phyloP scores from a whole-genome alignment of 495 filamentous ascomycete species.

The Pyrenula aspistea region DNA sequence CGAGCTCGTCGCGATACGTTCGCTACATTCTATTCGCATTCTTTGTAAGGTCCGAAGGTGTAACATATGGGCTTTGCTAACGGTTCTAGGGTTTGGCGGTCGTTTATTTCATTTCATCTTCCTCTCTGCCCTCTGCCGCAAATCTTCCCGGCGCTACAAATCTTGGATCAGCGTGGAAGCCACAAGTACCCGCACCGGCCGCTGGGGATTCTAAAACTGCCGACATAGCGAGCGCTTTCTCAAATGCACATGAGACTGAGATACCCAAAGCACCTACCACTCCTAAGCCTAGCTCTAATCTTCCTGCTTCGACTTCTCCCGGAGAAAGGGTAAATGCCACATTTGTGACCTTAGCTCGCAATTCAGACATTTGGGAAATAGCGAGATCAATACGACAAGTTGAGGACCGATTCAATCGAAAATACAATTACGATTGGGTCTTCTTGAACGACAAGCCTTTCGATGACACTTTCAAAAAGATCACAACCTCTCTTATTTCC shows the following conservation, averaged over 20 bases:
- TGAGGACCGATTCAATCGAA: conserved; percentile 93
- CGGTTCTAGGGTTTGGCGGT: conserved; percentile 51
- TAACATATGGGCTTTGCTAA: background rate
- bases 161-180: background rate
- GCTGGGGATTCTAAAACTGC: background rate
- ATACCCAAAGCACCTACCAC: conserved; percentile 17
- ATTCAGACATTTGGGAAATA: conserved; percentile 92
- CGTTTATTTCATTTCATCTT: conserved; percentile 71
- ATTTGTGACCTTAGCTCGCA: conserved; percentile 90
- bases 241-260: background rate
- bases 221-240: background rate
- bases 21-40: conserved; percentile 84
- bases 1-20: conserved; percentile 55
- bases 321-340: conserved; percentile 83
- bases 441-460: conserved; percentile 95
- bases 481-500: conserved; percentile 80
- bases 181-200: background rate
- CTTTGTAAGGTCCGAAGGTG: conserved; percentile 46
- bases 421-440: conserved; percentile 97
- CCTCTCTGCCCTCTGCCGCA: conserved; percentile 38
- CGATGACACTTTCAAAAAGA: conserved; percentile 79
- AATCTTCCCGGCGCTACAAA: conserved; percentile 3
- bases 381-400: conserved; percentile 86
- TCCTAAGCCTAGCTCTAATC: conserved; percentile 23
- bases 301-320: conserved; percentile 31